Evolutionary conservation across 2,329 filamentous ascomycete species (phyloP), one percentile per base, ranked within the genome.

Genomic region (Diaporthe caulivora): DNA sequence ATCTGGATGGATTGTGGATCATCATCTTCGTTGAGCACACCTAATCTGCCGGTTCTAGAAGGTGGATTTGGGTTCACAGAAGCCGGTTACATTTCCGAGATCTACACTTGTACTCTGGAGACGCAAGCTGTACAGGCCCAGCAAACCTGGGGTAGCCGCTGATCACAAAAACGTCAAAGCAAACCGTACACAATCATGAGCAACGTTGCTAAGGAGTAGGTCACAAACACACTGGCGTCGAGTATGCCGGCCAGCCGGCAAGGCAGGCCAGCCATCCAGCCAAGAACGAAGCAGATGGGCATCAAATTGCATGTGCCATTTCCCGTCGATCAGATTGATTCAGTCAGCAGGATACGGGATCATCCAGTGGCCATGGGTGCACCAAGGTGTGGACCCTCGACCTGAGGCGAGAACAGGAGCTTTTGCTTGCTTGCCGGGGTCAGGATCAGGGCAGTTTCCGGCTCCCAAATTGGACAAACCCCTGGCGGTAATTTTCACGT

Each of bases 401-500:
- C 13, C 31, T 21, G 62, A 67, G 62, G 44, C 47, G 62, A 67
- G 62, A 67, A 67, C 62, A 53, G 15, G 47, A 53, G 60, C 62
- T 31, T 8, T 2, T 53, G 44, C 29, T 8, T 40, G 15, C 49
- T 3, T 53, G 26, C 62, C 26, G 62, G 62, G 62, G 29, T 37
- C 62, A 67, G 62, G 62, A 31, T 37, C 62, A 67, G 62, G 62
- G 62, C n/a, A 17, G 29, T 51, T 53, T 40, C 62, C 47, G 31
- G 47, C 47, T 53, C 62, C 62, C 47, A 67, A 67, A 40, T 67
- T 67, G 62, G 62, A 53, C 10, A 67, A 67, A 53, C 62, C 62
- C 62, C 62, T 67, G 62, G 62, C 62, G 62, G 62, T 49, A 67
- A 67, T 67, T 67, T 67, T 67, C 47, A 67, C 47, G 62, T 67